Evolutionary conservation across 192 early-diverging fungal genomes (phyloP).

Genomic region (Linnemannia hyalina): DNA sequence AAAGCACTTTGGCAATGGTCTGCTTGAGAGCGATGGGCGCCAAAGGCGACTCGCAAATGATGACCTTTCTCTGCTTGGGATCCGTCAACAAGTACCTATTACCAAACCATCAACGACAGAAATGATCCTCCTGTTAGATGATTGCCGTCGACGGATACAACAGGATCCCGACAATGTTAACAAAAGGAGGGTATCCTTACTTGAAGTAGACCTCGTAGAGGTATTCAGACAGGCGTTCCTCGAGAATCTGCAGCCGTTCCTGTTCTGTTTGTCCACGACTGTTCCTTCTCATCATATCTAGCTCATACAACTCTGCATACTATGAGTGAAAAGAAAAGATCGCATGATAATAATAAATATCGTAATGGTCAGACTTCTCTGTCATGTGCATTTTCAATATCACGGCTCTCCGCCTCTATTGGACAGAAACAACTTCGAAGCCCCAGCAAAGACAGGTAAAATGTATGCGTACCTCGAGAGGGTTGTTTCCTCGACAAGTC

Average conservation of each 20-base stretch:
- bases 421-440: neutral
- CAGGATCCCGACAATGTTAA: neutral
- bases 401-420: neutral
- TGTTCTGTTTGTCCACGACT: slow-evolving; percentile 44
- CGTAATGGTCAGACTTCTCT: slow-evolving; percentile 2
- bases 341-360: neutral
- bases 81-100: slow-evolving; percentile 81
- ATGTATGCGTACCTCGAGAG: slow-evolving; percentile 37
- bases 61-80: slow-evolving; percentile 86
- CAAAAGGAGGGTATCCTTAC: slow-evolving; percentile 17
- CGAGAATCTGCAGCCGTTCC: slow-evolving; percentile 54
- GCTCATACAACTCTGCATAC: slow-evolving; percentile 61
- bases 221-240: slow-evolving; percentile 61
- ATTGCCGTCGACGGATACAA: neutral
- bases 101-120: slow-evolving; percentile 18
- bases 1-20: slow-evolving; percentile 78
- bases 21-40: slow-evolving; percentile 76
- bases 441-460: neutral
- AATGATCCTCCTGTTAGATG: neutral
- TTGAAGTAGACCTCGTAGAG: slow-evolving; percentile 66
- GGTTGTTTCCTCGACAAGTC: slow-evolving; percentile 21
- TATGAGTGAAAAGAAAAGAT: neutral
- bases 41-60: slow-evolving; percentile 82
- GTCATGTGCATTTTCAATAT: neutral
- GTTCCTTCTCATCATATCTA: slow-evolving; percentile 59